These are phyloP conservation scores for Colletotrichum sp. DNA, from an alignment of 2,329 filamentous ascomycete species.

Conservation along the genomic window DNA sequence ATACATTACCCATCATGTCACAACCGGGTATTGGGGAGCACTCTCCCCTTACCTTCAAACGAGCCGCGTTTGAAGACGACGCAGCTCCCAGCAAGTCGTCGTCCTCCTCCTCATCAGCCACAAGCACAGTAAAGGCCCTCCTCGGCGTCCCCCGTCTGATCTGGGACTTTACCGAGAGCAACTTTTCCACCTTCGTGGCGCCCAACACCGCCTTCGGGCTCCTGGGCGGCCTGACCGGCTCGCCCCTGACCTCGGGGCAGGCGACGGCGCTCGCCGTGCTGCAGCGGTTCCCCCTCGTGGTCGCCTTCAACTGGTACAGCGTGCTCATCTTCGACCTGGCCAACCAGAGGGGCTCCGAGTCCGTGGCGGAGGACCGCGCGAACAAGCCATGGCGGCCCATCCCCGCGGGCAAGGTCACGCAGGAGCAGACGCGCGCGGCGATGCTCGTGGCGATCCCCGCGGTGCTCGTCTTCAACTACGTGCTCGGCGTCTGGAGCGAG, in stretches of 20 bases:
- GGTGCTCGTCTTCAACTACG: slow-evolving; percentile 22
- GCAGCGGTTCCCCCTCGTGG: not conserved
- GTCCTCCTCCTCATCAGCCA: not conserved
- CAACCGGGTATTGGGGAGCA: not conserved
- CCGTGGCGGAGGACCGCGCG: slow-evolving; percentile 29
- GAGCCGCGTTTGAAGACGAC: not conserved
- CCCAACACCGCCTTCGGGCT: slow-evolving; percentile 20
- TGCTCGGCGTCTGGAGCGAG: slow-evolving; percentile 24
- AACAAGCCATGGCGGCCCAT: slow-evolving; percentile 39
- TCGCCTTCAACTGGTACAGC: slow-evolving; percentile 32
- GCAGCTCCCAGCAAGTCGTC: not conserved
- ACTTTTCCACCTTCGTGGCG: slow-evolving; percentile 14
- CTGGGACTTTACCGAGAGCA: slow-evolving; percentile 22
- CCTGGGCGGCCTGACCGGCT: slow-evolving; percentile 2
- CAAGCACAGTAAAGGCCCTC: not conserved
- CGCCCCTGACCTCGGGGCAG: slow-evolving; percentile 3
- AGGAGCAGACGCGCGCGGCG: slow-evolving; percentile 27
- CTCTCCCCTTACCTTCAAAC: slow-evolving; percentile 10
- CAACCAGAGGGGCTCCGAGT: slow-evolving; percentile 30
- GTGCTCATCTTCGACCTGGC: slow-evolving; percentile 31
- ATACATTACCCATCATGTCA: not conserved
- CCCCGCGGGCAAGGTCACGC: slow-evolving; percentile 27
- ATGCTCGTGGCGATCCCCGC: slow-evolving; percentile 29
- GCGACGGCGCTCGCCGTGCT: not conserved
- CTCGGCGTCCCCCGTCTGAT: slow-evolving; percentile 1